Conservation (phyloP, 2,329 filamentous ascomycete species). For the Aphanocladium album region DNA sequence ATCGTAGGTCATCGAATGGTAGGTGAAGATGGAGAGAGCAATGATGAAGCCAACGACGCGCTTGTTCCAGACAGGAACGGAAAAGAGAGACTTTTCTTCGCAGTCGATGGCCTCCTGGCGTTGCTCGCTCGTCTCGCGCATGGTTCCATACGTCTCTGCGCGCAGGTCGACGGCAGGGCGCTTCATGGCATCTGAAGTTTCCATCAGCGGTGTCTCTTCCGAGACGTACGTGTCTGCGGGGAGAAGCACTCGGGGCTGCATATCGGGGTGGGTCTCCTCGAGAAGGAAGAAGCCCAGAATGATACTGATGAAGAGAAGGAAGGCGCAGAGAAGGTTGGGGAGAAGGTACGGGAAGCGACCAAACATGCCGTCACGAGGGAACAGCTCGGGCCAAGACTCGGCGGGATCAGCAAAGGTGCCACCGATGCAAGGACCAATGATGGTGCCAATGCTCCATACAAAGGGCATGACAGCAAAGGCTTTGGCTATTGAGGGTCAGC, state of each 20-base stretch:
- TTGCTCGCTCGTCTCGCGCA: constrained; percentile 44
- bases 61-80: constrained; percentile 45
- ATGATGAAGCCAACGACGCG: constrained; percentile 70
- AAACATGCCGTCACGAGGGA: constrained; percentile 66
- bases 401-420: constrained; percentile 79
- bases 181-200: constrained; percentile 68
- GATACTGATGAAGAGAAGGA: constrained; percentile 72
- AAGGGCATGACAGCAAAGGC: constrained; percentile 93
- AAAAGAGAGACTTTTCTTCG: constrained; percentile 29
- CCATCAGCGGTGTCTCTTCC: constrained; percentile 69
- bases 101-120: constrained; percentile 36
- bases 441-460: constrained; percentile 86
- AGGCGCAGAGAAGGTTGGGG: constrained; percentile 80
- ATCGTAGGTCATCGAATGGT: constrained; percentile 93
- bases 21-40: constrained; percentile 86
- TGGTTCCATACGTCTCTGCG: constrained; percentile 75
- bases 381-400: constrained; percentile 64
- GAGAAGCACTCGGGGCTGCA: constrained; percentile 52
- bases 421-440: constrained; percentile 82
- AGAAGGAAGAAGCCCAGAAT: constrained; percentile 74
- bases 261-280: constrained; percentile 83
- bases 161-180: constrained; percentile 68
- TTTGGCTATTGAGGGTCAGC: constrained; percentile 49
- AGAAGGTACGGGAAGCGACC: constrained; percentile 78
- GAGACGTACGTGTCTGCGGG: constrained; percentile 48